Evolutionary conservation across 345 rosid genomes (phyloP).

Genomic region (Ceriops decandra): DNA sequence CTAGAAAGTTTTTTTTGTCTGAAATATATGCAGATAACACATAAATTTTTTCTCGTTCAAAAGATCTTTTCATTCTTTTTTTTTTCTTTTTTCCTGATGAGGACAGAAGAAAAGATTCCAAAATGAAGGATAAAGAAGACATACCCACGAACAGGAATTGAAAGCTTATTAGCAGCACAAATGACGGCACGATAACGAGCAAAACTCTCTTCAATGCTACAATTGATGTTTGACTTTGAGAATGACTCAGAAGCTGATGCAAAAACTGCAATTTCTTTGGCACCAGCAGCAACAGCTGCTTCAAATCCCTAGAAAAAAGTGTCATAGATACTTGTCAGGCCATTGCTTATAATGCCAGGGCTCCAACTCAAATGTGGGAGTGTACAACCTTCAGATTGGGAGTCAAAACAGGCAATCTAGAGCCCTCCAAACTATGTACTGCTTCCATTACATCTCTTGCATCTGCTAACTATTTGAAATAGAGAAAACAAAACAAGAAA

Average conservation of each 20-base stretch:
- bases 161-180: constrained; percentile 48
- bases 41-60: not conserved
- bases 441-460: constrained; percentile 72
- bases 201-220: constrained; percentile 76
- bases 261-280: constrained; percentile 71
- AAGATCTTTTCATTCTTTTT: not conserved
- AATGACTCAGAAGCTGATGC: constrained; percentile 82
- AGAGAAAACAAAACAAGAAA: not conserved
- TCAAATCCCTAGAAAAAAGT: constrained; percentile 52
- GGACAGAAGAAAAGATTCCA: not conserved
- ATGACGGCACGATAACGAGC: constrained; percentile 57
- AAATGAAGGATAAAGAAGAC: constrained; percentile 15
- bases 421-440: constrained; percentile 14
- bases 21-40: not conserved
- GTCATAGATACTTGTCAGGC: constrained; percentile 4
- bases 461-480: constrained; percentile 47
- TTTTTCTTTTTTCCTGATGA: no score
- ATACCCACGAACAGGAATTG: constrained; percentile 73
- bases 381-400: constrained; percentile 46
- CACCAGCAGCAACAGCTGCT: constrained; percentile 74
- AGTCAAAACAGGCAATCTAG: constrained; percentile 52
- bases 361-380: not conserved
- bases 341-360: not conserved
- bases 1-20: not conserved
- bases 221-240: constrained; percentile 73